Evolutionary conservation across 371 early-diverging fungal species (phyloP), one percentile per base, ranked within the genome.

Genomic region (Nematocida homosporus): DNA sequence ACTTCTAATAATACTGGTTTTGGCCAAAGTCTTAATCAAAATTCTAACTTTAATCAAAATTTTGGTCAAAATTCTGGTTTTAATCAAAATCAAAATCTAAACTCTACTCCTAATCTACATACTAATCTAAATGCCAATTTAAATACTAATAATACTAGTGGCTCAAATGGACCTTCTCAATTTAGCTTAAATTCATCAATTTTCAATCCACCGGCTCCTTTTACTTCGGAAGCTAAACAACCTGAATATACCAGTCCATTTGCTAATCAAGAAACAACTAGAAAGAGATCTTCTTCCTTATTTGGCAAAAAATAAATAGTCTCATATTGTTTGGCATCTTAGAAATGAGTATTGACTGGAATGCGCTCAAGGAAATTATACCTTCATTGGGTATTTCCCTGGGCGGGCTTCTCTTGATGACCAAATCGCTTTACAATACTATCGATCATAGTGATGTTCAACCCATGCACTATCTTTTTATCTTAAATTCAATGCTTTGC

Each of bases 401-500:
- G 23, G 30, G 65, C 8, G 83, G 85, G 0, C 57, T 85, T 41
- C 37, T 80, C 10, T 37, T 80, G n/a, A 77, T 79, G 42, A 80
- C 82, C 10, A 40, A 34, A 13, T 48, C 61, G 6, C 69, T 82
- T 1, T 72, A 77, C 38, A 25, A 61, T 13, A 56, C 44, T 44
- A 27, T 76, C 3, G 54, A 56, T n/a, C 41, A 42, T 10, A 27
- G n/a, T 25, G 40, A 29, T 18, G 52, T 69, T 5, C 3, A 34
- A 25, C 51, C 55, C 23, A 79, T 78, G 61, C 85, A 83, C 16
- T 47, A 83, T 18, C 29, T 85, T 35, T 65, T 85, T n/a, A 40
- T 77, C 48, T 54, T 79, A n/a, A 83, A 60, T 53, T 85, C 83
- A 61, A 81, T 85, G 34, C 55, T 83, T 52, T 75, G 66, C 61